Conservation (phyloP, 2,329 filamentous ascomycete species). For the Hymenoscyphus scutula region DNA sequence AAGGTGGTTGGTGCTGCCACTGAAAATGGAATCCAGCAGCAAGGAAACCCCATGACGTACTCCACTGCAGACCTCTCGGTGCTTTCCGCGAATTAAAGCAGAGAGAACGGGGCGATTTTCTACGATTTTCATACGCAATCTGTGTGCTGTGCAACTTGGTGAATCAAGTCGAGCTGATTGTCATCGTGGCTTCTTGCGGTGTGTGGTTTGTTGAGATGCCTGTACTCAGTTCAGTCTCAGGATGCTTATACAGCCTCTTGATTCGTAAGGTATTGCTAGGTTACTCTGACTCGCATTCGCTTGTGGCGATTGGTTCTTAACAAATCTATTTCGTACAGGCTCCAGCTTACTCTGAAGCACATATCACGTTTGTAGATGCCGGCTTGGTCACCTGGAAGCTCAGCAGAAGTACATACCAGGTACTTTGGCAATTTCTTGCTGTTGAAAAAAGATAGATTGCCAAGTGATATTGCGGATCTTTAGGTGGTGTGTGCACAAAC, state of each 20-base stretch:
- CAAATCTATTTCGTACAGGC: not conserved
- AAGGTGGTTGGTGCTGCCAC: too few species aligned
- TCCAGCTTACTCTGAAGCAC: not conserved
- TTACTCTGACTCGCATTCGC: not conserved
- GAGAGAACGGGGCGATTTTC: too few species aligned
- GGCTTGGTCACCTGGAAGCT: not conserved
- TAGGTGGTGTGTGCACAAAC: too few species aligned
- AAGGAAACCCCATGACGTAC: not conserved
- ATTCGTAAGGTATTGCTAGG: not conserved
- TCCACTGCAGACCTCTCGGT: not conserved
- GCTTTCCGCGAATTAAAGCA: not conserved
- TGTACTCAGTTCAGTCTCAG: not conserved
- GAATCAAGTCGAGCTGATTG: not conserved
- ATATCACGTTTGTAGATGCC: not conserved
- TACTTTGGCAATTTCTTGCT: too few species aligned
- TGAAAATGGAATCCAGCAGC: too few species aligned
- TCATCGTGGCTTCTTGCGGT: constrained; percentile 1
- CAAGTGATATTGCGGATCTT: too few species aligned
- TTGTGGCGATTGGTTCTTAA: not conserved
- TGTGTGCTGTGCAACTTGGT: constrained; percentile 1
- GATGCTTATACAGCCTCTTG: too few species aligned
- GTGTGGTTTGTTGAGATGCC: not conserved
- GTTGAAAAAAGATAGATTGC: too few species aligned
- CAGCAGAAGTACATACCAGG: too few species aligned
- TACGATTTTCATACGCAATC: not conserved